These are phyloP conservation scores for Ormosia emarginata DNA, from an alignment of 306 rosid species.

Conservation along the genomic window DNA sequence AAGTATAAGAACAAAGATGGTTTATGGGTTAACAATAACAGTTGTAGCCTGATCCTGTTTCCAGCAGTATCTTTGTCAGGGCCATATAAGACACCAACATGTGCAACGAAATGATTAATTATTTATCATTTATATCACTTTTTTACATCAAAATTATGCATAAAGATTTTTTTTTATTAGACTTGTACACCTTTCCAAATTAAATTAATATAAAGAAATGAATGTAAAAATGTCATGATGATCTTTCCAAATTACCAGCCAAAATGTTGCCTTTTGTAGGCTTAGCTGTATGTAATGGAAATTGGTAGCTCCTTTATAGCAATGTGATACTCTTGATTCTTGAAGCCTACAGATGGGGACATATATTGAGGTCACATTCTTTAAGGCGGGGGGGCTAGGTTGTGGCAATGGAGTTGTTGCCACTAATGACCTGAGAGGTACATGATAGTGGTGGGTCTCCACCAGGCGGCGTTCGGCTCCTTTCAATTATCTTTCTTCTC, in stretches of 20 bases:
- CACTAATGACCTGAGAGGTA: conserved; percentile 7
- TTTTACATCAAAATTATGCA: background rate
- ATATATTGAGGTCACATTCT: conserved; percentile 4
- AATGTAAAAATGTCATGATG: background rate
- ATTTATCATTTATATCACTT: background rate
- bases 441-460: conserved; percentile 32
- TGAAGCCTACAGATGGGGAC: conserved; percentile 28
- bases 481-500: conserved; percentile 10
- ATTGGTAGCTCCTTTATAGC: conserved; percentile 3
- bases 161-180: background rate
- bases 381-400: conserved; percentile 9
- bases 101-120: background rate
- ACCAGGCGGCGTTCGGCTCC: conserved; percentile 29
- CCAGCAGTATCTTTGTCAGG: background rate
- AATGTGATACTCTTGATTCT: background rate
- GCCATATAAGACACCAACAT: background rate
- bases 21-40: conserved; percentile 14
- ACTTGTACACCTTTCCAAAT: background rate
- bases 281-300: conserved; percentile 18
- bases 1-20: background rate
- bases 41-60: background rate
- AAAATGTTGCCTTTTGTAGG: background rate
- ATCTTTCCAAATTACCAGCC: background rate
- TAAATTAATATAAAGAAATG: background rate
- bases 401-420: conserved; percentile 42